Conservation (phyloP, 768 basidiomycete genomes). For the Mycena filopes region DNA sequence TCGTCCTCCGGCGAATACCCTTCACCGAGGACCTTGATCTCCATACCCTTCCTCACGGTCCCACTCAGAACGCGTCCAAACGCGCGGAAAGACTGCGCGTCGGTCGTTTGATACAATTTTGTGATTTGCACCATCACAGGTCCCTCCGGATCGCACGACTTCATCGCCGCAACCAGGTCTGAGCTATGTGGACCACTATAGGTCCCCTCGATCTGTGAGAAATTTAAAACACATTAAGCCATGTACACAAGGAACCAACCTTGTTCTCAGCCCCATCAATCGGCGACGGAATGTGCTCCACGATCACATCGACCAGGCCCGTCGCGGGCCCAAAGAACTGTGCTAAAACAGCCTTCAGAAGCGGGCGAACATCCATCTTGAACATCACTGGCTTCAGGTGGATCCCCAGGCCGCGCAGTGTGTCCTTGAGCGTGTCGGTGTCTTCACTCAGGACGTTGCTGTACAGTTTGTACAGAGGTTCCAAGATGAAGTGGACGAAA, state of each 20-base stretch:
- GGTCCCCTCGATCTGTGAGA: slow-evolving; percentile 74
- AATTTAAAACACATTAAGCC: slow-evolving; percentile 15
- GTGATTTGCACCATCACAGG: slow-evolving; percentile 94
- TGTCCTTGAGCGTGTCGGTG: slow-evolving; percentile 85
- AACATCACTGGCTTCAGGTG: slow-evolving; percentile 91
- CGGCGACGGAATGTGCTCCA: slow-evolving; percentile 90
- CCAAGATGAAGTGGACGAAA: slow-evolving; percentile 96
- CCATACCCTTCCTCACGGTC: slow-evolving; percentile 83
- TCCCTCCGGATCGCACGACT: slow-evolving; percentile 82
- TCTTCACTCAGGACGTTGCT: slow-evolving; percentile 95
- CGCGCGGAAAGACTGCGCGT: slow-evolving; percentile 96
- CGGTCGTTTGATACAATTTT: slow-evolving; percentile 96
- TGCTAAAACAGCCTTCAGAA: slow-evolving; percentile 91
- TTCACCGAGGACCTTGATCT: slow-evolving; percentile 96
- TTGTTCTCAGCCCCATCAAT: slow-evolving; percentile 66
- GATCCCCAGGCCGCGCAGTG: slow-evolving; percentile 82
- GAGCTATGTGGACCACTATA: slow-evolving; percentile 92
- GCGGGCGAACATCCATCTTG: slow-evolving; percentile 98
- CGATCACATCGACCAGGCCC: slow-evolving; percentile 93
- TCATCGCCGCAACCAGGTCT: slow-evolving; percentile 82
- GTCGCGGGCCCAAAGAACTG: slow-evolving; percentile 95
- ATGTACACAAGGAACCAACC: slow-evolving; percentile 46
- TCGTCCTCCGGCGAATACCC: slow-evolving; percentile 99
- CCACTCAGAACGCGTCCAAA: slow-evolving; percentile 96
- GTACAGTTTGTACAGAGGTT: slow-evolving; percentile 97